Conservation (phyloP, 169 alveolate genomes). For the Eimeria sp. region DNA sequence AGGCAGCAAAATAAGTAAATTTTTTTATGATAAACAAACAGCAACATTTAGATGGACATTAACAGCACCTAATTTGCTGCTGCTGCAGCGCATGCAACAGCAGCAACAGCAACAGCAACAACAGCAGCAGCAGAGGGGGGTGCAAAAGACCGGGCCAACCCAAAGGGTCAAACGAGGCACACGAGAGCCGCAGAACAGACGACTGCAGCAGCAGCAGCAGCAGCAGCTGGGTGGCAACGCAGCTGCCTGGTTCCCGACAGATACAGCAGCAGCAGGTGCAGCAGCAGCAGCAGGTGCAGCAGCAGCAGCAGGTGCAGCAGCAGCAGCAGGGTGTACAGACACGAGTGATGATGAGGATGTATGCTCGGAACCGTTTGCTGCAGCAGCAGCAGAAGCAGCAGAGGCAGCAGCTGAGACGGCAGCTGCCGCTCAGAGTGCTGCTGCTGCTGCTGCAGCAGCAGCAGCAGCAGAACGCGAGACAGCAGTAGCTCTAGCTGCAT, state of each 20-base stretch:
- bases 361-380: background rate
- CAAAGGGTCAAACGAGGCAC: background rate
- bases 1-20: background rate
- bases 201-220: conserved; percentile 57
- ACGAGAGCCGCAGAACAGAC: background rate
- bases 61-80: conserved; percentile 49
- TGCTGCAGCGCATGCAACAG: conserved; percentile 1
- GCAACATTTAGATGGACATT: conserved; percentile 60
- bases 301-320: background rate
- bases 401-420: too few species aligned
- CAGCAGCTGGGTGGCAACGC: background rate
- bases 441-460: conserved; percentile 2
- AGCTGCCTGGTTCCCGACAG: background rate
- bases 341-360: conserved; percentile 4
- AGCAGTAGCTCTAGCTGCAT: conserved; percentile 19
- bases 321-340: conserved; percentile 37
- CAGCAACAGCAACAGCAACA: conserved; percentile 15
- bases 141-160: background rate
- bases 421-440: too few species aligned
- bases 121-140: background rate
- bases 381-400: background rate
- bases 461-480: conserved; percentile 36
- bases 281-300: conserved; percentile 44
- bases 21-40: conserved; percentile 53
- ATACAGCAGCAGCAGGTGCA: background rate